A percentile compares a stretch with the other conserved stretches of the same genome.
These are phyloP conservation scores for Termitomyces sp. DNA, from an alignment of 768 basidiomycete species.

Conservation along the genomic window DNA sequence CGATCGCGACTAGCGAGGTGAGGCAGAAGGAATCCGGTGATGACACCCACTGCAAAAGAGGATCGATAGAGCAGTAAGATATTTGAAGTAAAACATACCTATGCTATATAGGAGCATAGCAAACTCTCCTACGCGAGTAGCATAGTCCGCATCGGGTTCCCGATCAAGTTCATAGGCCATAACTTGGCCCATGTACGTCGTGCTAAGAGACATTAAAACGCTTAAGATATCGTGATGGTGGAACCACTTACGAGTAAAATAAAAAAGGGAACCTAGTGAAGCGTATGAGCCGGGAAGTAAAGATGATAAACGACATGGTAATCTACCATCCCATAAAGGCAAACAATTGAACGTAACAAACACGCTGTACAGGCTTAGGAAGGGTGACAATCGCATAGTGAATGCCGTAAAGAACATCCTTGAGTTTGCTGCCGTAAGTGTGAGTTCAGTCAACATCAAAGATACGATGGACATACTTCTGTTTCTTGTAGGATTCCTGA, in stretches of 20 bases:
- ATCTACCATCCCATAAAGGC: conserved; percentile 95
- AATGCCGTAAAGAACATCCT: conserved; percentile 80
- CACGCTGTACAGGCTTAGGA: conserved; percentile 79
- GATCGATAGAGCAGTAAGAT: background rate
- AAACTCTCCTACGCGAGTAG: conserved; percentile 79
- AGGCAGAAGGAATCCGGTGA: conserved; percentile 77
- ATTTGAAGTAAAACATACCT: conserved; percentile 38
- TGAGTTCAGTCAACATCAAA: background rate
- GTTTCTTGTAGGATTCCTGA: conserved; percentile 31
- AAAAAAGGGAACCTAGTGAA: conserved; percentile 82
- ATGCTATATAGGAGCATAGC: conserved; percentile 90
- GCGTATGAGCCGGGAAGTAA: conserved; percentile 5
- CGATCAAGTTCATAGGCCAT: conserved; percentile 75
- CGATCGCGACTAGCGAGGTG: conserved; percentile 77
- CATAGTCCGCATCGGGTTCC: conserved; percentile 80
- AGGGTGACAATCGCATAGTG: conserved; percentile 64
- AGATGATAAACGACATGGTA: background rate
- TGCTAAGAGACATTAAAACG: conserved; percentile 35
- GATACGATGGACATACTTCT: conserved; percentile 26
- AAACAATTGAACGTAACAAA: conserved; percentile 90
- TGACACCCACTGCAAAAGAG: conserved; percentile 62
- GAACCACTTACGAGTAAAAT: conserved; percentile 69
- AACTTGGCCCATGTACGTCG: conserved; percentile 90
- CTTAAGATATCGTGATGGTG: background rate
- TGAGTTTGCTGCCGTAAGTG: conserved; percentile 39